These are phyloP conservation scores for Emergomyces africanus DNA, from an alignment of 2,329 filamentous ascomycete genomes.

Conservation along the genomic window DNA sequence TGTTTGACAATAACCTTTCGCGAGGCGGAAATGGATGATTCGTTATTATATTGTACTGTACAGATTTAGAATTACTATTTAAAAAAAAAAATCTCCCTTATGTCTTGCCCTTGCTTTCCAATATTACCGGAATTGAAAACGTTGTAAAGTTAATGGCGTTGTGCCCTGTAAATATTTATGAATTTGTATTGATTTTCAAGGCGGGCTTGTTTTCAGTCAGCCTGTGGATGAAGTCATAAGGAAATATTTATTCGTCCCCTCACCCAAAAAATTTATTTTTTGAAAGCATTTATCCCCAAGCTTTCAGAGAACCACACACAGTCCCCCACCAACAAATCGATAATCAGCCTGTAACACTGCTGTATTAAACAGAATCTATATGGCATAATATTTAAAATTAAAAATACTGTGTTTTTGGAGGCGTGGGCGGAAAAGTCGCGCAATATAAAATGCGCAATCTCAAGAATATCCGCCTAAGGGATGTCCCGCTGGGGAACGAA, in stretches of 20 bases:
- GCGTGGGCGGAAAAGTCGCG: not conserved
- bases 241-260: slow-evolving; percentile 7
- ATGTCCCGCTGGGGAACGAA: slow-evolving; percentile 43
- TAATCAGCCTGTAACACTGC: slow-evolving; percentile 1
- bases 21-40: not conserved
- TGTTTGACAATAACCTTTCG: not conserved
- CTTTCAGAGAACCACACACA: not conserved
- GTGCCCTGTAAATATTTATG: too few species aligned
- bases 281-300: slow-evolving; percentile 5
- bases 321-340: slow-evolving; percentile 4
- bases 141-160: not conserved
- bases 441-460: slow-evolving; percentile 65
- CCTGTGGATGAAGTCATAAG: slow-evolving; percentile 34
- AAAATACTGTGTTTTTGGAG: not conserved
- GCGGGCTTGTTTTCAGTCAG: slow-evolving; percentile 14
- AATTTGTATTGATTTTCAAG: not conserved
- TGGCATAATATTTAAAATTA: not conserved
- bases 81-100: not conserved
- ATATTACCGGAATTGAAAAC: not conserved
- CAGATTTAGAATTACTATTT: slow-evolving; percentile 23
- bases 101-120: not conserved
- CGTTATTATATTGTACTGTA: slow-evolving; percentile 13
- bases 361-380: not conserved
- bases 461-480: slow-evolving; percentile 58
- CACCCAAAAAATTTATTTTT: slow-evolving; percentile 13